Conservation (phyloP, 2,329 filamentous ascomycete species). For the Trichoderma atroviride region DNA sequence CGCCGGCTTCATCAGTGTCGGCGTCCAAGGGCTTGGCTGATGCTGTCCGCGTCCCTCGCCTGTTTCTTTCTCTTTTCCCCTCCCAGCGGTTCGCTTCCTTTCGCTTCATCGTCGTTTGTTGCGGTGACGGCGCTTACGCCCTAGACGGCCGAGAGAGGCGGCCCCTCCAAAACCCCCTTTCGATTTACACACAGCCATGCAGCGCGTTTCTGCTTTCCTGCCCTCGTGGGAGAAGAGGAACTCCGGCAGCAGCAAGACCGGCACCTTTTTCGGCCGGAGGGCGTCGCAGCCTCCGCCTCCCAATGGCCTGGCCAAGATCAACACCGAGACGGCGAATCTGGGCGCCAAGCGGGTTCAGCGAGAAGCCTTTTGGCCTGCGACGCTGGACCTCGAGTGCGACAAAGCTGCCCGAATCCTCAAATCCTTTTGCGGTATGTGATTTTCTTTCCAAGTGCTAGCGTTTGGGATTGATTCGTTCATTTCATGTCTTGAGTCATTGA, state of each 20-base stretch:
- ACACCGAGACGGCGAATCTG: conserved; percentile 40
- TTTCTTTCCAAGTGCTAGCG: not conserved
- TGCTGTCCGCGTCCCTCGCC: not conserved
- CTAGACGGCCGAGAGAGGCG: conserved; percentile 38
- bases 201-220: conserved; percentile 49
- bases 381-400: conserved; percentile 85
- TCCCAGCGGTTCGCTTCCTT: not conserved
- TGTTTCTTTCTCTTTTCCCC: not conserved
- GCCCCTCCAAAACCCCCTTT: conserved; percentile 30
- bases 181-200: conserved; percentile 40
- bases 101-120: conserved; percentile 26
- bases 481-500: not conserved
- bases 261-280: conserved; percentile 51
- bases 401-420: conserved; percentile 88
- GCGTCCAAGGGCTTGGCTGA: not conserved
- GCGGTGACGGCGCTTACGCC: conserved; percentile 33
- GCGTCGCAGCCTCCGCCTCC: conserved; percentile 30
- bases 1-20: not conserved
- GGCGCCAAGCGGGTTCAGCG: conserved; percentile 39
- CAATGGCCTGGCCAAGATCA: conserved; percentile 37
- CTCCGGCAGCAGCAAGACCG: conserved; percentile 37
- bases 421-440: conserved; percentile 76
- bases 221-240: conserved; percentile 51
- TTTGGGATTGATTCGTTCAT: not conserved
- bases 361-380: conserved; percentile 84